Evolutionary conservation across 345 rosid genomes (phyloP).

Genomic region (Dovyalis caffra): DNA sequence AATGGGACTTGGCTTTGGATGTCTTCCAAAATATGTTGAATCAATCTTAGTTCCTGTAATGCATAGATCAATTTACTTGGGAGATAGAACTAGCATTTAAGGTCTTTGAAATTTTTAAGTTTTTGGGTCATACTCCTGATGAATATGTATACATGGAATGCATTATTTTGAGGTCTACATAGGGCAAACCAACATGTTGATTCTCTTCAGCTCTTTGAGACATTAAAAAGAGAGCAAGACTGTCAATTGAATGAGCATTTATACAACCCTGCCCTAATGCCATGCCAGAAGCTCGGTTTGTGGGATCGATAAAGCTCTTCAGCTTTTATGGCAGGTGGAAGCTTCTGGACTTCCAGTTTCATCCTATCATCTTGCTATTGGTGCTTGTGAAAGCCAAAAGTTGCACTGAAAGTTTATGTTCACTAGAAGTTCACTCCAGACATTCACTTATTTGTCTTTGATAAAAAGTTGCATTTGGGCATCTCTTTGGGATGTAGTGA

Average conservation of each 20-base stretch:
- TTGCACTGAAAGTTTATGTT: constrained; percentile 64
- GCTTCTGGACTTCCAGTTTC: constrained; percentile 46
- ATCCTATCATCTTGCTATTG: constrained; percentile 64
- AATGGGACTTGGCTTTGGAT: constrained; percentile 53
- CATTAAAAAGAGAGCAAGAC: constrained; percentile 33
- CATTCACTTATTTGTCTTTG: constrained; percentile 67
- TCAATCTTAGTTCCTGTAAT: constrained; percentile 60
- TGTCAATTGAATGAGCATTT: constrained; percentile 47
- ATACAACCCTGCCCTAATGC: constrained; percentile 59
- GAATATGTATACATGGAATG: constrained; percentile 82
- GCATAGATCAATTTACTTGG: constrained; percentile 61
- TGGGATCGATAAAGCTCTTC: constrained; percentile 82
- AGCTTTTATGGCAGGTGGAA: constrained; percentile 76
- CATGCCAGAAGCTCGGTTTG: constrained; percentile 70
- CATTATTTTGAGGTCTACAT: constrained; percentile 58
- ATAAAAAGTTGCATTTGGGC: constrained; percentile 78
- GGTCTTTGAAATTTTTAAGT: constrained; percentile 42
- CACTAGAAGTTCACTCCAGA: constrained; percentile 50
- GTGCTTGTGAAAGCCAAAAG: constrained; percentile 69
- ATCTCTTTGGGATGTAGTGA: constrained; percentile 68
- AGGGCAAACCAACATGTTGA: constrained; percentile 51
- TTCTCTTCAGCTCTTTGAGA: constrained; percentile 68
- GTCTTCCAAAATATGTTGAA: constrained; percentile 55
- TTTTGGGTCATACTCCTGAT: constrained; percentile 64
- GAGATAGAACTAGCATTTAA: constrained; percentile 54